Evolutionary conservation across 805 yeast species (phyloP), one percentile per base, ranked within the genome.

Genomic region (Lipomyces yamadae): DNA sequence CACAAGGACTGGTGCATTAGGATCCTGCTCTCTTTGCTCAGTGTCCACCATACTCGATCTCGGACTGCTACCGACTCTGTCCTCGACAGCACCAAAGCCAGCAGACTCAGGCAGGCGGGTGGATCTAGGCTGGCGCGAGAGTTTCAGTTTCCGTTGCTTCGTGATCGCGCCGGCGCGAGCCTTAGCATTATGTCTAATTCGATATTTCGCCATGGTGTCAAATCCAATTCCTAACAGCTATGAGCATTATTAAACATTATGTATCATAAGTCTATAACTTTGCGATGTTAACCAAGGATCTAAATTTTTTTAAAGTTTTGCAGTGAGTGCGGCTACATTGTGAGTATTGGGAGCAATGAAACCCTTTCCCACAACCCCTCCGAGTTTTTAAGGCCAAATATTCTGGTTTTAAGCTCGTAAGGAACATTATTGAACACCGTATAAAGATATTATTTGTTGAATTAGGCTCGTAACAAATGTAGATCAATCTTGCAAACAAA

Each of bases 131-230:
- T 89, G 89, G 62, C 96, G 81, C 32, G 86, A 89, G 60, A 79
- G 78, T 70, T 86, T 88, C 73, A 91, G 80, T 59, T 87, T 87
- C 37, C 88, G 86, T 76, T 88, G 90, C 81, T 88, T 91, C 35
- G 92, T 87, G 73, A 91, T 87, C 83, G 89, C 89, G 24, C 97
- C 96, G 2, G 91, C 76, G 42, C 96, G 86, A 64, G 95, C 97
- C 79, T 89, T 90, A 76, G 89, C 96, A 76, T 91, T 91, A 80
- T 88, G 89, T 68, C 97, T 78, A 77, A 85, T 85, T 72, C 95
- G 84, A 76, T 90, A 91, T 68, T 89, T 89, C 65, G 94, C 97
- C 97, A 91, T 91, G 30, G 18, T 18, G 37, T 18, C 58, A 30
- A 24, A 33, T 29, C 33, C 29, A 24, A n/a, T 34, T 13, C n/a